Base-by-base conservation (phyloP, 805 yeast genomes). In the Cyberlindnera americana region DNA sequence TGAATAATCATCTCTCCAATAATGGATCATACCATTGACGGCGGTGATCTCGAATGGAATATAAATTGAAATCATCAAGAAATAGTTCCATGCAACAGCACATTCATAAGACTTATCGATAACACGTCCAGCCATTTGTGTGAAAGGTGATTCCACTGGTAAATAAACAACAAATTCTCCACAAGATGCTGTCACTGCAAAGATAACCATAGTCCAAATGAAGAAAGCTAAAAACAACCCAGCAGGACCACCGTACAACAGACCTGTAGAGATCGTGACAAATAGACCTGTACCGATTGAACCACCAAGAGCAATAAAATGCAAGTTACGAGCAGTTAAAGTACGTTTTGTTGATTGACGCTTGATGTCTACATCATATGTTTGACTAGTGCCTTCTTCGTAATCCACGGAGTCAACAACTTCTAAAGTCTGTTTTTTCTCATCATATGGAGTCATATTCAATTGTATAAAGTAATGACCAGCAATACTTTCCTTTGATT, bases 21-120 rank as follows among this genome's bases (percentile, higher is more conserved):
- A 75, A 44, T 67, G 67, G 39, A 75, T 73, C 9, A 77, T 71
- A 19, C 77, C 71, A 43, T 77, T 75, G 38, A 73, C 80, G 1
- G 86, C 84, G n/a, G 78, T 81, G 48, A 81, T 70, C 54, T 81
- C 85, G 49, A 75, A 73, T 15, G 87, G 83, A 9, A 78, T 70
- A 19, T 77, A 67, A 43, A 80, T 69, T 44, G 75, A 68, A 54
- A 72, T 69, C 47, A 78, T 69, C 53, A 78, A 75, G 72, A 49
- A 67, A 59, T 79, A 80, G 33, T 74, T 74, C 67, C 78, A 78
- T 19, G 86, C 86, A 48, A 81, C 67, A 7, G 84, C 81, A 59
- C 78, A 79, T 10, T 86, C 87, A 50, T 77, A 73, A 6, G 83
- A 75, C 33, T 75, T 78, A 51, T 79, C 86, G 13, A 78, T 76